Evolutionary conservation across 2,329 filamentous ascomycete species (phyloP), one percentile per base, ranked within the genome.

Genomic region (Myrmaecium sp.): DNA sequence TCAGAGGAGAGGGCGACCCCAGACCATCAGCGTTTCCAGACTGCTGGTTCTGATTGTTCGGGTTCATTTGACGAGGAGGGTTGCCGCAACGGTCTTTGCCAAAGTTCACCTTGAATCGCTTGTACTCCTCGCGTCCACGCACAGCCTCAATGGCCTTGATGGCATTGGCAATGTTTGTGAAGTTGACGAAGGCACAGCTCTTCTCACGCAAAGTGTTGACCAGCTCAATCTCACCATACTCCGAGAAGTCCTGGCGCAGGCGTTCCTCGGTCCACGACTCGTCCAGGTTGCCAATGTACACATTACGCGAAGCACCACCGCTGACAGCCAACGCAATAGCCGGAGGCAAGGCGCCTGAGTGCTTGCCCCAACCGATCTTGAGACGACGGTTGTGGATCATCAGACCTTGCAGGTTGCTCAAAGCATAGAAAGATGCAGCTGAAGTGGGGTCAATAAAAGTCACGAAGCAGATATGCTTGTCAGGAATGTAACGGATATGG

Each of bases 391-490:
- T 98, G 60, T 98, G 89, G 43, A 98, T 98, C 89, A 98, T 98
- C 37, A 98, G 61, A 14, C 89, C 89, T 51, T 98, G 89, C 15
- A 98, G 64, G 56, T 95, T 95, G 66, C 84, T 94, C 33, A 98
- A 62, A 21, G 89, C 89, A 44, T 94, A 98, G 62, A 98, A 98
- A 1, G 86, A 94, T 21, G 89, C 89, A 14, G 89, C 89, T 3
- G 89, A 91, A 14, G 89, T 98, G 6, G 89, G 89, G 47, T 98
- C 89, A 52, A 98, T 95, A 57, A 98, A 98, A 2, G 89, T 98
- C 30, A 98, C 89, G 48, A 98, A 98, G 64, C 89, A 98, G 41
- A 98, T 98, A 58, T 98, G 89, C 69, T 98, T 98, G 61, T 98
- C 89, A 5, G 89, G 89, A 42, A 98, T 98, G 57, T 95, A 98